Percentiles rank a stretch among this genome's conserved stretches.
Conservation (phyloP, 495 filamentous ascomycete genomes). For the Penicillium subrubescens region DNA sequence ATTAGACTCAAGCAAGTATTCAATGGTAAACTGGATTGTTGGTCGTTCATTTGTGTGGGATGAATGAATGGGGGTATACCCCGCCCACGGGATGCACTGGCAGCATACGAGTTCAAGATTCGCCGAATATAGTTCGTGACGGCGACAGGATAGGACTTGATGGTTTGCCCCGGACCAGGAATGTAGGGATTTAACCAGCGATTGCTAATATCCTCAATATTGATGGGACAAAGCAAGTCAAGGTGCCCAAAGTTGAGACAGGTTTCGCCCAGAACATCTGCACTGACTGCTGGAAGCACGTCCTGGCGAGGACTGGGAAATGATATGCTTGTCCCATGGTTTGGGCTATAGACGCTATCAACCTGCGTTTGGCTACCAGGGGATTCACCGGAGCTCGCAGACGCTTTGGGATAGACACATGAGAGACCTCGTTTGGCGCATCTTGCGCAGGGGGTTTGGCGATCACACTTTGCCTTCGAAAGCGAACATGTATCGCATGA, state of each 20-base stretch:
- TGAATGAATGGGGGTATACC: constrained; percentile 46
- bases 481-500: constrained; percentile 44
- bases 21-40: constrained; percentile 31
- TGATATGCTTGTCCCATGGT: not conserved
- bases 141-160: constrained; percentile 39
- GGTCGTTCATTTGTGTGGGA: constrained; percentile 28
- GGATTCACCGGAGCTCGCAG: not conserved
- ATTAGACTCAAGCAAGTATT: constrained; percentile 47
- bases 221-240: constrained; percentile 45
- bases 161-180: constrained; percentile 38
- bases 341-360: not conserved
- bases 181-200: constrained; percentile 51
- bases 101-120: constrained; percentile 47
- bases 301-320: not conserved
- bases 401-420: constrained; percentile 20
- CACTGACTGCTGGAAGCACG: not conserved
- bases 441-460: constrained; percentile 33
- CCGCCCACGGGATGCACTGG: constrained; percentile 38
- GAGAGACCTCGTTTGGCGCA: constrained; percentile 28
- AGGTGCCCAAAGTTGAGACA: constrained; percentile 25
- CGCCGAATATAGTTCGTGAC: constrained; percentile 41
- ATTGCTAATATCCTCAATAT: constrained; percentile 46
- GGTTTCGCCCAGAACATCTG: not conserved
- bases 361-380: not conserved
- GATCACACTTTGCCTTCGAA: constrained; percentile 48